Base-by-base conservation (phyloP, 148 eudicot genomes). In the Camellia sinensis region DNA sequence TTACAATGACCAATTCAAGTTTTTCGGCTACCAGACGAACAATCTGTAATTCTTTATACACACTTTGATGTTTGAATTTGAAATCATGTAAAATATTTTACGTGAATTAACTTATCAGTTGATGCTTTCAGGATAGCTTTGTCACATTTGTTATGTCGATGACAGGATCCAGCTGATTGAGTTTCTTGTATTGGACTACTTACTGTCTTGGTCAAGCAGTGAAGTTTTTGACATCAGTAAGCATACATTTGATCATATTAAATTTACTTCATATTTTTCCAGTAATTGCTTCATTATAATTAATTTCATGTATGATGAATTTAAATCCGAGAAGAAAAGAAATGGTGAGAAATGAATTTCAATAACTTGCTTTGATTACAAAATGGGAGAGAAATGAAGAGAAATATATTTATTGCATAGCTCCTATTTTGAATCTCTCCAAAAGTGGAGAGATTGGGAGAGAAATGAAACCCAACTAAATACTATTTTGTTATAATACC, bases 161-260 rank as follows among this genome's bases (percentile, higher is more conserved):
- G 82, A 80, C 97, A 96, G 99, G 97, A 95, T 93, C 79, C 97
- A 93, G 89, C 97, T 95, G 67, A 88, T 89, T 29, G 97, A 95
- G 81, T 90, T 86, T 82, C 82, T 95, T 82, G 84, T 89, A 76
- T 88, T 95, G 77, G 92, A 92, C 81, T 79, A 88, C 87, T 84
- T 92, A 62, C 78, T 85, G 48, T 66, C 83, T 78, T 93, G 99
- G 97, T 87, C 91, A 19, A 86, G 80, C 60, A 82, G 87, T 78
- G 86, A 87, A 76, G 85, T 52, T 77, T 91, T 93, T 37, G 91
- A 91, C 78, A 84, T 69, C 19, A 84, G 99, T 96, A 87, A 43
- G 92, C 80, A 59, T 66, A 77, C 83, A 57, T 57, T 67, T 46
- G 69, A 0, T 52, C 62, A 10, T 21, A n/a, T 10, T 10, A 48